Percentiles rank a stretch among this genome's conserved stretches.
Conservation (phyloP, 2,329 filamentous ascomycete genomes). For the Trichophyton schoenleinii region DNA sequence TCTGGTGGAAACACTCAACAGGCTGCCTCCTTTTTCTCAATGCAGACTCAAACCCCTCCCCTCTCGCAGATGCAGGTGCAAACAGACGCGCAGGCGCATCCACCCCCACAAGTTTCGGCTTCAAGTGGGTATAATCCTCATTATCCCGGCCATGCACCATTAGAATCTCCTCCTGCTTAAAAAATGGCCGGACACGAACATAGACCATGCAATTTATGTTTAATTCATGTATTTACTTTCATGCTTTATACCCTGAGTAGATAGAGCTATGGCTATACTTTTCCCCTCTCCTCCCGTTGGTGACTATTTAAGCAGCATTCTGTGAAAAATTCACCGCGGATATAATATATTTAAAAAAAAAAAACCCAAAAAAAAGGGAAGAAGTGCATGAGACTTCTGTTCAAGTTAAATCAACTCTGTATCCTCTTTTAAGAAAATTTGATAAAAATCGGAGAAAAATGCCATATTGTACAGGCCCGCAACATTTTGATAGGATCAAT, state of each 20-base stretch:
- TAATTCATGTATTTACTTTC: not conserved
- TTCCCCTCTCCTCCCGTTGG: not conserved
- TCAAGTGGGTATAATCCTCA: not conserved
- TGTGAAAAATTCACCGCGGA: not conserved
- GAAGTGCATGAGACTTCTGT: not conserved
- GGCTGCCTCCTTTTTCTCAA: not conserved
- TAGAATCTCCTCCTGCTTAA: not conserved
- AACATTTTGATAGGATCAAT: not conserved
- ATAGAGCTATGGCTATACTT: not conserved
- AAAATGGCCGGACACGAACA: not conserved
- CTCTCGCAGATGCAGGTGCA: not conserved
- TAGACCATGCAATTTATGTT: not conserved
- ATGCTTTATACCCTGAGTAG: conserved; percentile 6
- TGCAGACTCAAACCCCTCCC: not conserved
- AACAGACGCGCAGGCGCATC: not conserved
- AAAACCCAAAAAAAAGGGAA: not conserved
- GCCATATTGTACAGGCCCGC: not conserved
- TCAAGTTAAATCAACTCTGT: not conserved
- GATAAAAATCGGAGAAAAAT: not conserved
- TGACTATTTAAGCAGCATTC: not conserved
- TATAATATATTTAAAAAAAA: not conserved
- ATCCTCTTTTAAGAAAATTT: not conserved
- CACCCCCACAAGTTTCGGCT: not conserved
- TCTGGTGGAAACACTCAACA: not conserved
- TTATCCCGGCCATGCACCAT: not conserved